Percentiles rank a stretch among this genome's conserved stretches.
Evolutionary conservation across 1,284 basidiomycete genomes (phyloP).

Genomic region (Ustilago xerochloae): DNA sequence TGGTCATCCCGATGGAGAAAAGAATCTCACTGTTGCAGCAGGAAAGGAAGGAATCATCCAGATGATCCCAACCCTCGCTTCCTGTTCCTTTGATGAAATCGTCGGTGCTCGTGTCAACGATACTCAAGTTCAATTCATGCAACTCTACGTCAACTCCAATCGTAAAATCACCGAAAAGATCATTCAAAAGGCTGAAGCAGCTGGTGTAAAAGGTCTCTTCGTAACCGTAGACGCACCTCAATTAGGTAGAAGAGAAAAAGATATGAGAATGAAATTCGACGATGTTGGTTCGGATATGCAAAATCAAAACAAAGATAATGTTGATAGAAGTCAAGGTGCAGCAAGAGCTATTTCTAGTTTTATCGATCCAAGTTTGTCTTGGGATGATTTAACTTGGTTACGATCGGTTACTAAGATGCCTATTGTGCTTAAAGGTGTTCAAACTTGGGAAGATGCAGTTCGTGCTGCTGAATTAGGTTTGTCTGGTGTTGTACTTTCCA

Average conservation of each 20-base stretch:
- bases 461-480: constrained; percentile 72
- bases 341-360: constrained; percentile 71
- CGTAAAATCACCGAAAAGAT: constrained; percentile 78
- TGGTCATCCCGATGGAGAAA: constrained; percentile 90
- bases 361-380: constrained; percentile 71
- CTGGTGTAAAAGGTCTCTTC: constrained; percentile 84
- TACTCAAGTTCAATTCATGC: constrained; percentile 71
- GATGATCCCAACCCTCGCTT: constrained; percentile 69
- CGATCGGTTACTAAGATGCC: constrained; percentile 80
- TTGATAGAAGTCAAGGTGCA: constrained; percentile 58
- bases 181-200: constrained; percentile 77
- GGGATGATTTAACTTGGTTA: constrained; percentile 78
- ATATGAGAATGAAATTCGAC: constrained; percentile 74
- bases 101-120: constrained; percentile 73
- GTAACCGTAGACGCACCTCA: constrained; percentile 90
- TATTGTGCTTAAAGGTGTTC: constrained; percentile 82
- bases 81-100: constrained; percentile 75
- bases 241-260: constrained; percentile 84
- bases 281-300: constrained; percentile 69
- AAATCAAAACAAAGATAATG: constrained; percentile 59
- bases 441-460: constrained; percentile 76
- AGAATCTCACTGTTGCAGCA: constrained; percentile 84
- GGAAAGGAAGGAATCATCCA: constrained; percentile 80
- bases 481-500: constrained; percentile 67
- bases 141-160: constrained; percentile 84